Evolutionary conservation across 768 basidiomycete species (phyloP).

Genomic region (Kwoniella sp.): DNA sequence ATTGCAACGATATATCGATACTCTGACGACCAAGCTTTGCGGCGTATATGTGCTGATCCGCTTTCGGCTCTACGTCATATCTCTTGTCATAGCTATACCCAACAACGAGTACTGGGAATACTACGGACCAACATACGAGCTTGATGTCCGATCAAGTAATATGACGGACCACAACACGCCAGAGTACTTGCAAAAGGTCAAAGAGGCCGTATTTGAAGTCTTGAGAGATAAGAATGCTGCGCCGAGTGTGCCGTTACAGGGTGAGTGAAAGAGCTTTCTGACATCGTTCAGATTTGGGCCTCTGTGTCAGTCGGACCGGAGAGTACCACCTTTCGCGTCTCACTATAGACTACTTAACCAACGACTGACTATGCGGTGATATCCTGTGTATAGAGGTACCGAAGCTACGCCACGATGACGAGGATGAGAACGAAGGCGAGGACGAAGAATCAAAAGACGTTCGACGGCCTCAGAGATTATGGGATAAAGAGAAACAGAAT

Average conservation of each 20-base stretch:
- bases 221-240: slow-evolving; percentile 81
- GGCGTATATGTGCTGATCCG: too few relatives aligned
- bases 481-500: slow-evolving; percentile 78
- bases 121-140: slow-evolving; percentile 94
- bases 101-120: slow-evolving; percentile 99
- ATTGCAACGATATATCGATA: too few relatives aligned
- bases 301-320: too few relatives aligned
- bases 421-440: slow-evolving; percentile 73
- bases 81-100: slow-evolving; percentile 76
- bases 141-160: slow-evolving; percentile 92
- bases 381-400: slow-evolving; percentile 71
- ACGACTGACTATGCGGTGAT: slow-evolving; percentile 12
- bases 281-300: neutral
- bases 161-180: slow-evolving; percentile 92
- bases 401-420: slow-evolving; percentile 74
- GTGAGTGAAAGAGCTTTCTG: slow-evolving; percentile 58
- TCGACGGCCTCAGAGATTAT: slow-evolving; percentile 70
- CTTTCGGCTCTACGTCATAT: neutral
- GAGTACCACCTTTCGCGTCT: too few relatives aligned
- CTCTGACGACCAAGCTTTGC: too few relatives aligned
- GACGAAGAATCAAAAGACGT: slow-evolving; percentile 76
- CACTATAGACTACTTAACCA: too few relatives aligned
- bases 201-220: slow-evolving; percentile 87
- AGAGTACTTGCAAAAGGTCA: slow-evolving; percentile 90
- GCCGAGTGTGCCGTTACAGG: slow-evolving; percentile 87